phyloP scores from a whole-genome alignment of 164 flowering plant genomes.

The Vitis amurensis region DNA sequence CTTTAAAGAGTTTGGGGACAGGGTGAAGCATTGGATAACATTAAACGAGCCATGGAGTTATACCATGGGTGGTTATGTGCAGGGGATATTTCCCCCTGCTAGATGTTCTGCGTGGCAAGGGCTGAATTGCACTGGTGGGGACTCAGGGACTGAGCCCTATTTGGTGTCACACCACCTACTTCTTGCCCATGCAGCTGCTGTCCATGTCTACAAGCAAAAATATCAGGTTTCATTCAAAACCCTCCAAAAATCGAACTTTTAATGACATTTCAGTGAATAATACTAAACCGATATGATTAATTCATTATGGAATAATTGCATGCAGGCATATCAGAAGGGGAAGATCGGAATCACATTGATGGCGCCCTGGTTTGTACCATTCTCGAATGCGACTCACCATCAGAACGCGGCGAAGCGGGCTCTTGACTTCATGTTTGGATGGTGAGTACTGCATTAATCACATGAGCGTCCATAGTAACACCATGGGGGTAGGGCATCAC shows the following conservation, averaged over 20 bases:
- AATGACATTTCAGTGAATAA: too few relatives aligned
- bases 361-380: constrained; percentile 44
- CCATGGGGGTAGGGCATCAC: too few relatives aligned
- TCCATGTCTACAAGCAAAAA: background rate
- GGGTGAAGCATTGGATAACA: constrained; percentile 7
- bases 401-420: constrained; percentile 46
- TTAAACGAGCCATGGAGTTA: constrained; percentile 7
- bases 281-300: too few relatives aligned
- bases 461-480: too few relatives aligned
- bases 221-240: background rate
- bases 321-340: constrained; percentile 59
- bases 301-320: too few relatives aligned
- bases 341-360: constrained; percentile 55
- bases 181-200: constrained; percentile 8
- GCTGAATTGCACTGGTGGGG: background rate
- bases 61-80: background rate
- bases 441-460: constrained; percentile 27
- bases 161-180: background rate
- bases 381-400: constrained; percentile 16
- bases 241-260: too few relatives aligned
- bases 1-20: constrained; percentile 4
- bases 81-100: background rate
- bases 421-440: constrained; percentile 60
- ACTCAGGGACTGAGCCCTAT: constrained; percentile 6
- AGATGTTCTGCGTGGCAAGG: background rate